Evolutionary conservation across 2,329 filamentous ascomycete genomes (phyloP).

Genomic region (Scedosporium minutisporum): DNA sequence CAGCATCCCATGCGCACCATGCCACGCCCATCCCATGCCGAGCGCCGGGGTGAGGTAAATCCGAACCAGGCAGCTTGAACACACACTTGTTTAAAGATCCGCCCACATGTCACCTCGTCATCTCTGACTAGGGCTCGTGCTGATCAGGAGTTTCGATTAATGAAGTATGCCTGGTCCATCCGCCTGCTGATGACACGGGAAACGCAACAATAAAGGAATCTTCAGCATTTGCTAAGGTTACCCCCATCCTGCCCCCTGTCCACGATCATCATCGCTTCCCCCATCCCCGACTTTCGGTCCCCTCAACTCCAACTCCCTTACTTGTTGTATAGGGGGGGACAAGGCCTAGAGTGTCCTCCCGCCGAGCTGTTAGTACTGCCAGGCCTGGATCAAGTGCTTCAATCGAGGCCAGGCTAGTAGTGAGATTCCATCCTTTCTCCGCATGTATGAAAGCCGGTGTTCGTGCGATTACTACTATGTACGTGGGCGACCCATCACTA

Average conservation of each 20-base stretch:
- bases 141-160: conserved; percentile 3
- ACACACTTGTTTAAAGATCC: background rate
- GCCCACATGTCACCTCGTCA: background rate
- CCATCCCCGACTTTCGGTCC: no score
- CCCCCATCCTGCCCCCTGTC: background rate
- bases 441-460: background rate
- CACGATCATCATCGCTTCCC: background rate
- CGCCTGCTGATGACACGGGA: conserved; percentile 5
- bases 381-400: background rate
- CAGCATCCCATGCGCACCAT: background rate
- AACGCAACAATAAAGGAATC: conserved; percentile 4
- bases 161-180: conserved; percentile 1
- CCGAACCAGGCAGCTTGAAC: background rate
- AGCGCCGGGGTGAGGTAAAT: background rate
- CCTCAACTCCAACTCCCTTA: background rate
- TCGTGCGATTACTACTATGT: background rate
- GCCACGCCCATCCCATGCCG: background rate
- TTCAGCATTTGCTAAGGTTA: background rate
- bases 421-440: background rate
- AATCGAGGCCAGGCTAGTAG: background rate
- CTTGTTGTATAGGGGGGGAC: no score
- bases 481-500: no score
- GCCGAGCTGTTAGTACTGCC: background rate
- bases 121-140: conserved; percentile 1
- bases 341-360: no score